These are phyloP conservation scores for Agrostemma githago DNA, from an alignment of 148 eudicot genomes.

Conservation along the genomic window DNA sequence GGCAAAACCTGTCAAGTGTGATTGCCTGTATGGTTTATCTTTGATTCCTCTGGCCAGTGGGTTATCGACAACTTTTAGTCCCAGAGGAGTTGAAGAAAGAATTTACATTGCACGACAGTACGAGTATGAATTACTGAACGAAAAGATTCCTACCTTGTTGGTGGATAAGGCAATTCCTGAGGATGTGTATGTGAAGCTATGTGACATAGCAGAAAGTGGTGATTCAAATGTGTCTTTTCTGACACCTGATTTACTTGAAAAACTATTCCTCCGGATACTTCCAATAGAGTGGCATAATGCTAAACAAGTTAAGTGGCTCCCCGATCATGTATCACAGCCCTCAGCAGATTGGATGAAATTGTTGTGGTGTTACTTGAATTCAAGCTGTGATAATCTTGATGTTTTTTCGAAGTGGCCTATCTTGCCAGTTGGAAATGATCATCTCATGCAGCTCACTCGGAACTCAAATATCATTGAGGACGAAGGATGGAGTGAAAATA, in stretches of 20 bases:
- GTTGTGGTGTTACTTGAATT: constrained; percentile 72
- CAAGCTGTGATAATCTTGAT: constrained; percentile 67
- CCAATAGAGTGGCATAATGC: constrained; percentile 88
- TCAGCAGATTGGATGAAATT: constrained; percentile 80
- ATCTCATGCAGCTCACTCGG: constrained; percentile 69
- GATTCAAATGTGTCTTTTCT: constrained; percentile 71
- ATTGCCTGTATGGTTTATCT: constrained; percentile 72
- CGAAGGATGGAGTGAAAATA: constrained; percentile 97
- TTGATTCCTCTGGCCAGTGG: constrained; percentile 89
- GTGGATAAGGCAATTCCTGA: constrained; percentile 66
- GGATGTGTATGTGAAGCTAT: constrained; percentile 59
- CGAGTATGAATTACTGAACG: constrained; percentile 81
- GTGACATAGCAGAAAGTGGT: constrained; percentile 67
- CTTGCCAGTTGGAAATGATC: constrained; percentile 73
- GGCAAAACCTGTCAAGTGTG: constrained; percentile 44
- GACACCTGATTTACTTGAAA: constrained; percentile 77
- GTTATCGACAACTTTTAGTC: constrained; percentile 62
- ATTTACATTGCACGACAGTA: constrained; percentile 65
- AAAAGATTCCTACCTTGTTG: constrained; percentile 69
- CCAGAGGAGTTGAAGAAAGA: constrained; percentile 64
- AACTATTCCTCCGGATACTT: constrained; percentile 63
- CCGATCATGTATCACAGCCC: constrained; percentile 72
- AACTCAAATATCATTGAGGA: constrained; percentile 84
- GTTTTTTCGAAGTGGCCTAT: constrained; percentile 89
- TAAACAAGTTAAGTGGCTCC: constrained; percentile 76